These are phyloP conservation scores for Pisolithus tinctorius DNA, from an alignment of 768 basidiomycete species.

Conservation along the genomic window DNA sequence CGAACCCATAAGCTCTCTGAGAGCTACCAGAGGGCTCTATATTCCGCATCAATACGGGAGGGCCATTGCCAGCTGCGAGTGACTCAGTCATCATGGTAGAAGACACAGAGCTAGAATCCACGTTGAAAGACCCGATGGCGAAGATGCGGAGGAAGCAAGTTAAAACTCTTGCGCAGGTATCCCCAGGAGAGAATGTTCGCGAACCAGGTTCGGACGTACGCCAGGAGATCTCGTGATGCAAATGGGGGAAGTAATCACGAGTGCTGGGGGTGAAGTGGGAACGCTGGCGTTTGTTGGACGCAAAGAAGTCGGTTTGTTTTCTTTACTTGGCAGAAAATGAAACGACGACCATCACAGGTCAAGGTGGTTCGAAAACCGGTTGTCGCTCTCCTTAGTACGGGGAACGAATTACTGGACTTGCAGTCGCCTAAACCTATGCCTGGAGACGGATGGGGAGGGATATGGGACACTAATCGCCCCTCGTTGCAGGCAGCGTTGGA, in stretches of 20 bases:
- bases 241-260: conserved; percentile 52
- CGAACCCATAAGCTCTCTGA: conserved; percentile 29
- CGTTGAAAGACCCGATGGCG: conserved; percentile 31
- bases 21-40: conserved; percentile 39
- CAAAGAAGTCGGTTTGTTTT: conserved; percentile 43
- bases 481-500: conserved; percentile 64
- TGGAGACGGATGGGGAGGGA: conserved; percentile 53
- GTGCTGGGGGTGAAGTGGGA: conserved; percentile 77
- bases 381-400: conserved; percentile 79
- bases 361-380: conserved; percentile 63
- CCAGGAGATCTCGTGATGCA: conserved; percentile 62
- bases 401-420: conserved; percentile 72
- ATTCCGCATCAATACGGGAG: conserved; percentile 79
- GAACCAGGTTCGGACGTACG: conserved; percentile 67
- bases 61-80: conserved; percentile 65
- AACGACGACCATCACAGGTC: conserved; percentile 38
- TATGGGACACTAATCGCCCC: conserved; percentile 85
- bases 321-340: not conserved
- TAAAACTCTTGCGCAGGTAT: conserved; percentile 56
- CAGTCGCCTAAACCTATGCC: conserved; percentile 33
- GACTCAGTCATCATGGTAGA: conserved; percentile 91
- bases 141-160: conserved; percentile 66
- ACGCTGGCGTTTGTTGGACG: conserved; percentile 75
- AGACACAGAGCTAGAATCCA: conserved; percentile 72
- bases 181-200: conserved; percentile 65